phyloP scores from a whole-genome alignment of 2,329 filamentous ascomycete species.

The Coniochaeta sp. region DNA sequence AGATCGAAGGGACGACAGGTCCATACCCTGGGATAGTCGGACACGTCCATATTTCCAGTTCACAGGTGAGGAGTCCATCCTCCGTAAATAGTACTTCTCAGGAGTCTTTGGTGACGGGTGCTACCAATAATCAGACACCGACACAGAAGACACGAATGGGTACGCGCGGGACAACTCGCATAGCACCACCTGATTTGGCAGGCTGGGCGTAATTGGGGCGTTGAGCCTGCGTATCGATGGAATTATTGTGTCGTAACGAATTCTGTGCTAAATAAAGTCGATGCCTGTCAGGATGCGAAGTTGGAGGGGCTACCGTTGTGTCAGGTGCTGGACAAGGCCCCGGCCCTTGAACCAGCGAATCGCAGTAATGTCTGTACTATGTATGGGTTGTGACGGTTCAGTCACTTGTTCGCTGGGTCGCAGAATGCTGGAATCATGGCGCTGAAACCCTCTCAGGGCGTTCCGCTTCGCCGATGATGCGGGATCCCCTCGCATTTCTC shows the following conservation, averaged over 20 bases:
- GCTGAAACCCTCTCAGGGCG: neutral
- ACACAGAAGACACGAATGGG: neutral
- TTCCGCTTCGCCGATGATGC: neutral
- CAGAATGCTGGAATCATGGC: neutral
- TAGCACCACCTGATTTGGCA: neutral
- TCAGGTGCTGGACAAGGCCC: neutral
- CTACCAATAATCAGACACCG: neutral
- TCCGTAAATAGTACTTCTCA: neutral
- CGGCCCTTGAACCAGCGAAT: neutral
- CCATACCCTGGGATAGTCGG: too few relatives aligned
- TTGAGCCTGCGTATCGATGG: neutral
- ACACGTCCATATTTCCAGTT: too few relatives aligned
- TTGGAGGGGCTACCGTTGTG: neutral
- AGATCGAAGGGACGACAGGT: neutral
- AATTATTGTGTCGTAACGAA: neutral
- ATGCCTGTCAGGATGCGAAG: neutral
- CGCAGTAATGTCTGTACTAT: neutral
- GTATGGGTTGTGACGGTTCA: neutral
- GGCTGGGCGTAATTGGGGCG: neutral
- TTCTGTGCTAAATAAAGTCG: neutral
- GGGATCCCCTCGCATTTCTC: neutral
- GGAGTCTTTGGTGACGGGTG: neutral
- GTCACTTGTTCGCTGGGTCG: neutral
- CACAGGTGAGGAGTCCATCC: neutral
- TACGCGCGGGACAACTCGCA: neutral